Conservation (phyloP, 352 stramenopile genomes). For the Pythium insidiosum region DNA sequence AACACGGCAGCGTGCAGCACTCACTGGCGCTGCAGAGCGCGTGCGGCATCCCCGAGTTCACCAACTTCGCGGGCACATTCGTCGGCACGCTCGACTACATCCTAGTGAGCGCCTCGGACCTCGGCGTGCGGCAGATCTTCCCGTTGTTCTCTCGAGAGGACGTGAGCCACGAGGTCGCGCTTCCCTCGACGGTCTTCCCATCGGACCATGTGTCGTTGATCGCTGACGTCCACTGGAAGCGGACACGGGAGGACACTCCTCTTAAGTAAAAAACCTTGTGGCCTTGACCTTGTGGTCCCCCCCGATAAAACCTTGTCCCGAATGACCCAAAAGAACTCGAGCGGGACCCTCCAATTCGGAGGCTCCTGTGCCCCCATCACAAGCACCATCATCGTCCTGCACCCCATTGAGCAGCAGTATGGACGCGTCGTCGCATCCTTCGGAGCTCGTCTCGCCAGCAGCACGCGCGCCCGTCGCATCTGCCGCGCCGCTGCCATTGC, state of each 20-base stretch:
- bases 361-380: neutral
- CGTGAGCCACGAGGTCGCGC: constrained; percentile 46
- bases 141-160: constrained; percentile 53
- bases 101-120: constrained; percentile 24
- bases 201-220: constrained; percentile 78
- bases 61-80: constrained; percentile 59
- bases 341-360: neutral
- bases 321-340: constrained; percentile 9
- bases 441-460: too few relatives aligned
- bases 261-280: too few relatives aligned
- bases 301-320: too few relatives aligned
- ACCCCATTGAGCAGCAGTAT: too few relatives aligned
- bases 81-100: constrained; percentile 70
- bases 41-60: constrained; percentile 61
- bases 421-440: too few relatives aligned
- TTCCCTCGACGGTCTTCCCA: constrained; percentile 66
- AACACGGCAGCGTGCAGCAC: constrained; percentile 25
- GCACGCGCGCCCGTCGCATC: too few relatives aligned
- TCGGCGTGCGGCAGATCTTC: constrained; percentile 41
- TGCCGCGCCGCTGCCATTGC: too few relatives aligned
- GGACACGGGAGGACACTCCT: neutral
- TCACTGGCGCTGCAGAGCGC: constrained; percentile 37
- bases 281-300: too few relatives aligned
- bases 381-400: neutral
- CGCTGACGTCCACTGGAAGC: constrained; percentile 46